Evolutionary conservation across 169 alveolate genomes (phyloP), one percentile per base, ranked within the genome.

Genomic region (Plasmodium knowlesi): DNA sequence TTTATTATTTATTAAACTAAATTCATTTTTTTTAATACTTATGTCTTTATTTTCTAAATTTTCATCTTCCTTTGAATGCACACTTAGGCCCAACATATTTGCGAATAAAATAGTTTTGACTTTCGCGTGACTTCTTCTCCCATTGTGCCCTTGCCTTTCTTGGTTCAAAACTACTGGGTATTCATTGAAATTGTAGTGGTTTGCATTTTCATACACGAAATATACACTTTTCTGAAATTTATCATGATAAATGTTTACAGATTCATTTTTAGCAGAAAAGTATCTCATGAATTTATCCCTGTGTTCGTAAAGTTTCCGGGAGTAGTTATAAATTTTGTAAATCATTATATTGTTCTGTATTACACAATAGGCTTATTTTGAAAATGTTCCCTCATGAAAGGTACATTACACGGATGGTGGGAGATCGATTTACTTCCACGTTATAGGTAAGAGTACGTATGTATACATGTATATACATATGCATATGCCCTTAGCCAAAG

Each of bases 271-370:
- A n/a, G 16, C 53, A 34, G 81, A 10, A 25, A 88, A 88, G 22
- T 54, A 46, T 88, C 61, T 88, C 81, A 70, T 34, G 5, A 88
- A 88, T 88, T 88, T 88, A 22, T 88, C 89, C 22, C 32, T 88
- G 78, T 78, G 83, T 30, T 88, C 83, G 30, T 79, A 50, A 22
- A 88, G 32, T 53, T 88, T 88, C 82, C 94, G 67, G 50, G 94
- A 79, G 80, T 53, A 79, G 61, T 78, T 88, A 43, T 88, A 88
- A 88, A 88, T 22, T 41, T 79, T 88, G 70, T 88, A 34, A 72
- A 88, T 76, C 94, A 88, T 88, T 88, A 46, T 46, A 88, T 88
- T 78, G 71, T 61, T 54, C 16, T 41, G 53, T 83, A 83, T 70
- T 67, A 83, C 41, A 82, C 43, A 82, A 61, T 61, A 61, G 34